Evolutionary conservation across 768 basidiomycete genomes (phyloP).

Genomic region (Cystofilobasidium bisporidii): DNA sequence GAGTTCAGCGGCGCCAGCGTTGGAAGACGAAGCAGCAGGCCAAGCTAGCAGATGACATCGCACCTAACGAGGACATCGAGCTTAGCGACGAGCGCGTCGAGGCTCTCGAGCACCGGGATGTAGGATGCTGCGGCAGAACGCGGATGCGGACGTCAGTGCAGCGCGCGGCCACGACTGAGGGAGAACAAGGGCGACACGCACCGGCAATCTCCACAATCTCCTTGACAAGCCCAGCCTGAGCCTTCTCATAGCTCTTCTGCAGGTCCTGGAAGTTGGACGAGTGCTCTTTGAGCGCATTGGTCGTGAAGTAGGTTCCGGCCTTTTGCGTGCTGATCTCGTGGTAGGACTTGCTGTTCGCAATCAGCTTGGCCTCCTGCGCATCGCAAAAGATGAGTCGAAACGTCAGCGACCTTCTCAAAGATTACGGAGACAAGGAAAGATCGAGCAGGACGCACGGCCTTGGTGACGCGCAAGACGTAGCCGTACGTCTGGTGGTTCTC

Average conservation of each 20-base stretch:
- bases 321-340: constrained; percentile 78
- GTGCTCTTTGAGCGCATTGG: constrained; percentile 57
- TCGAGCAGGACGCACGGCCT: constrained; percentile 64
- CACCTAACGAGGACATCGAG: constrained; percentile 85
- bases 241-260: constrained; percentile 59
- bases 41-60: no score
- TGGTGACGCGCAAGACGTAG: constrained; percentile 85
- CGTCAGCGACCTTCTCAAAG: not conserved
- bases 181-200: constrained; percentile 42
- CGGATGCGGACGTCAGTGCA: constrained; percentile 1
- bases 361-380: constrained; percentile 63
- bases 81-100: constrained; percentile 77
- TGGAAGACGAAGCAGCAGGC: no score
- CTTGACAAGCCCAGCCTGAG: constrained; percentile 74
- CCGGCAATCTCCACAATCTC: constrained; percentile 88
- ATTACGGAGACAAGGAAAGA: not conserved
- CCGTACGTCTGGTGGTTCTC: constrained; percentile 84
- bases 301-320: constrained; percentile 81
- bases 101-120: constrained; percentile 69
- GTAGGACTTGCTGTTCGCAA: constrained; percentile 58
- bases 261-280: constrained; percentile 64
- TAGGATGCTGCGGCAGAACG: constrained; percentile 62
- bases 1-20: no score
- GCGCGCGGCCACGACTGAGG: no score
- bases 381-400: not conserved